Evolutionary conservation across 257 asterid genomes (phyloP), one percentile per base, ranked within the genome.

Genomic region (Primulina tabacum): DNA sequence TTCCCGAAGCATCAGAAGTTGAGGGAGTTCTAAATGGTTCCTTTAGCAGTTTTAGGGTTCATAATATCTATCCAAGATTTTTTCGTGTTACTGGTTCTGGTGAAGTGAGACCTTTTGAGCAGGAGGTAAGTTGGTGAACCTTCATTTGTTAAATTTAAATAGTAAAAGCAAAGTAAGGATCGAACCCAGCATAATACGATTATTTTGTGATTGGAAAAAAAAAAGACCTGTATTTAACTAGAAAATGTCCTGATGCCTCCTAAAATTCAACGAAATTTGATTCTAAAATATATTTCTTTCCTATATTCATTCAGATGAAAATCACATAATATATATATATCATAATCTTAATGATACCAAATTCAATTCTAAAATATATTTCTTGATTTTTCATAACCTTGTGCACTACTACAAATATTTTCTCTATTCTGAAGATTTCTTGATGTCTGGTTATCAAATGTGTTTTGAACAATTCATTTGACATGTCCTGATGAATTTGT

Each of bases 61-160:
- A 47, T 64, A 81, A 89, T 75, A 73, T 91, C 65, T 91, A 89
- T 72, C 91, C 97, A 57, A 89, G 97, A 80, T 82, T 84, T 70
- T 84, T 94, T 66, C 90, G 99, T 52, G 95, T 94, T 40, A 94
- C 99, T 72, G 99, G 99, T 78, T 91, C 97, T 3, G 99, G 99
- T 73, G 99, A 91, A 75, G 85, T 91, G 68, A 82, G 99, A 71
- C 85, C 92, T 80, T 74, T 89, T 21, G 97, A 91, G 65, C 89
- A 79, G 72, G 95, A 79, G 97, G 99, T 94, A 85, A 73, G 82
- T 29, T 70, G 71, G 34, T 18, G 6, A 67, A 58, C 75, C 71
- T 62, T 65, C 59, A 7, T 68, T 50, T 50, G 20, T 50, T 50
- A 50, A 14, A 14, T 50, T 17, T 17, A 50, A 50, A 50, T 17